Base-by-base conservation (phyloP, 805 yeast genomes). In the Myxozyma mucilagina region DNA sequence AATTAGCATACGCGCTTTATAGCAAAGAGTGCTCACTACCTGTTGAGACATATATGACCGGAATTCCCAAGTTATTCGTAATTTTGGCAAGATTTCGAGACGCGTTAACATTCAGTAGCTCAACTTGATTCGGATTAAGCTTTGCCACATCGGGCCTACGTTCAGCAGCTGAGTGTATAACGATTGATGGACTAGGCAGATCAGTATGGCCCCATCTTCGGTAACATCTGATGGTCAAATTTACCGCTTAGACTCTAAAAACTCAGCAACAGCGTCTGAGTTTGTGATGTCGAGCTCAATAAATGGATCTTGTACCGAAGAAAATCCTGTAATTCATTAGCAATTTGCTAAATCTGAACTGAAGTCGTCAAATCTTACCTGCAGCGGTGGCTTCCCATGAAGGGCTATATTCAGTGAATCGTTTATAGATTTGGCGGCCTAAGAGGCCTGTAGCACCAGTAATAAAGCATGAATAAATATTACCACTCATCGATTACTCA, bases 391-490 rank as follows among this genome's bases (percentile, higher is more conserved):
- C 59, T 1, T 44, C 39, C 67, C 67, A 63, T 20, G 20, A 32
- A 3, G 53, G 42, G 14, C 47, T 31, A 31, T 51, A 42, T n/a
- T 56, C 56, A 4, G 24, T 42, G 36, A 63, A 63, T 39, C 51
- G 53, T 35, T 49, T 53, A 34, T 44, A 35, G 9, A 59, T 42
- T 11, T 49, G 55, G 5, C 62, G 60, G 39, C 67, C 67, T 4
- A 63, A 58, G 10, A 63, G 47, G 1, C 67, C 67, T 6, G 67
- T 61, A 3, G 65, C 65, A 10, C 67, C 67, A 11, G 66, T 63
- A 7, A 61, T 32, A 24, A 52, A 11, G 31, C 44, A 62, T 16
- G 24, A 50, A 49, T 24, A 49, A 39, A 18, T 49, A 39, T 9
- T 39, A 39, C 18, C 36, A 16, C 20, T 39, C n/a, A n/a, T 47